These are phyloP conservation scores for Piper longum DNA, from an alignment of 164 flowering plant genomes.

Conservation along the genomic window DNA sequence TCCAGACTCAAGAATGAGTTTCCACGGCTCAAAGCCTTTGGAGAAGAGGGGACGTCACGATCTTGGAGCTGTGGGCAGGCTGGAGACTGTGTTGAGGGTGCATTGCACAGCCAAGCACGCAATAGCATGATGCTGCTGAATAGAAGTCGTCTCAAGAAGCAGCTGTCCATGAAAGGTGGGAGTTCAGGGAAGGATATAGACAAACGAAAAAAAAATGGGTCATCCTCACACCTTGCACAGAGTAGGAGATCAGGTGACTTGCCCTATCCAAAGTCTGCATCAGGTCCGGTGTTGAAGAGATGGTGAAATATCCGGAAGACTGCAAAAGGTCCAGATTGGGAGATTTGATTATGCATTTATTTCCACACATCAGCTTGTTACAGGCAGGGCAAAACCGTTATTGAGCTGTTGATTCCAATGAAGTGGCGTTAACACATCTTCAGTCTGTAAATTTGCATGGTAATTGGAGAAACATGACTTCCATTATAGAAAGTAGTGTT, in stretches of 20 bases:
- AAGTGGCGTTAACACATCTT: too few relatives aligned
- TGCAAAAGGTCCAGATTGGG: neutral
- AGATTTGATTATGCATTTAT: neutral
- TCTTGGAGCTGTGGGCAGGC: constrained; percentile 73
- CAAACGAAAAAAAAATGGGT: constrained; percentile 34
- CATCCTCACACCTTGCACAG: constrained; percentile 25
- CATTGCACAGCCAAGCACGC: constrained; percentile 46
- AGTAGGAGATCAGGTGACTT: constrained; percentile 29
- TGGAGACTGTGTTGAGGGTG: constrained; percentile 78
- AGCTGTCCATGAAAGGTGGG: constrained; percentile 40
- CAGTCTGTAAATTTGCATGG: too few relatives aligned
- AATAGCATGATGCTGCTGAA: constrained; percentile 44
- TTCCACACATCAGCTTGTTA: neutral
- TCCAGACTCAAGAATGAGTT: constrained; percentile 30
- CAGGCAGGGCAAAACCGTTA: too few relatives aligned
- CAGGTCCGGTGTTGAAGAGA: constrained; percentile 25
- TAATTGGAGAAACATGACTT: too few relatives aligned
- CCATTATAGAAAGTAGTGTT: neutral
- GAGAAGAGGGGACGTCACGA: constrained; percentile 52
- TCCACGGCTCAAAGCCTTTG: constrained; percentile 35
- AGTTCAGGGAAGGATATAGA: constrained; percentile 48
- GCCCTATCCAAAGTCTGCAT: constrained; percentile 27
- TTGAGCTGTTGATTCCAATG: too few relatives aligned
- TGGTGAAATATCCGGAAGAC: constrained; percentile 7
- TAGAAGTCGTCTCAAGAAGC: constrained; percentile 47